Conservation (phyloP, 495 filamentous ascomycete genomes). For the Penicillium verhagenii region DNA sequence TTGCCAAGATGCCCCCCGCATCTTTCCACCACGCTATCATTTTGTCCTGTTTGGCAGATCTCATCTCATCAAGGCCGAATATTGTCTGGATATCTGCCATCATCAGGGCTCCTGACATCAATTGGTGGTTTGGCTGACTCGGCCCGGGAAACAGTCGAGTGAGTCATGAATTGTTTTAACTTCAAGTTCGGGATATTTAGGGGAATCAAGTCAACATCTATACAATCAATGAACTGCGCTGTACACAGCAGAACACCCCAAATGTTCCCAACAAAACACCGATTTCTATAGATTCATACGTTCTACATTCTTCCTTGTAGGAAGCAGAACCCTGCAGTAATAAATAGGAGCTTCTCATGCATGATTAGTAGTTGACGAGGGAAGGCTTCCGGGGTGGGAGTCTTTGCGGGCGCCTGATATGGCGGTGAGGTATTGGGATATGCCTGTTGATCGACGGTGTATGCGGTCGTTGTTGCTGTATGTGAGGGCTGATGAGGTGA, state of each 20-base stretch:
- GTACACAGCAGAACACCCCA: neutral
- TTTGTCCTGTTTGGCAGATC: too few relatives aligned
- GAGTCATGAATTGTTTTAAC: neutral
- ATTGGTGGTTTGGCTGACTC: neutral
- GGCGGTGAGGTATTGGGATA: slow-evolving; percentile 85
- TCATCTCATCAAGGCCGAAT: too few relatives aligned
- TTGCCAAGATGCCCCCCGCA: neutral
- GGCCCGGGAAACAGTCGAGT: neutral
- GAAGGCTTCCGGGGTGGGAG: slow-evolving; percentile 79
- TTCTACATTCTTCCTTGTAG: neutral
- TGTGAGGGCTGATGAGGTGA: slow-evolving; percentile 92
- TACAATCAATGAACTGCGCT: neutral
- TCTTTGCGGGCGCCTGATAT: slow-evolving; percentile 80
- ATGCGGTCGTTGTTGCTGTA: slow-evolving; percentile 88
- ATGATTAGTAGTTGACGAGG: too few relatives aligned
- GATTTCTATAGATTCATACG: too few relatives aligned
- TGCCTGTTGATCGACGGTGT: slow-evolving; percentile 77
- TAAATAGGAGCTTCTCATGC: too few relatives aligned
- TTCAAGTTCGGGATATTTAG: neutral
- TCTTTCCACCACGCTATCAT: too few relatives aligned
- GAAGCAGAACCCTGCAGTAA: neutral
- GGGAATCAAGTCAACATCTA: neutral
- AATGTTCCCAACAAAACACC: neutral
- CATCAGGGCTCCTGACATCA: too few relatives aligned
- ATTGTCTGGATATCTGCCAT: too few relatives aligned